These are phyloP conservation scores for Penicillium sp. DNA, from an alignment of 2,329 filamentous ascomycete species.

Conservation along the genomic window DNA sequence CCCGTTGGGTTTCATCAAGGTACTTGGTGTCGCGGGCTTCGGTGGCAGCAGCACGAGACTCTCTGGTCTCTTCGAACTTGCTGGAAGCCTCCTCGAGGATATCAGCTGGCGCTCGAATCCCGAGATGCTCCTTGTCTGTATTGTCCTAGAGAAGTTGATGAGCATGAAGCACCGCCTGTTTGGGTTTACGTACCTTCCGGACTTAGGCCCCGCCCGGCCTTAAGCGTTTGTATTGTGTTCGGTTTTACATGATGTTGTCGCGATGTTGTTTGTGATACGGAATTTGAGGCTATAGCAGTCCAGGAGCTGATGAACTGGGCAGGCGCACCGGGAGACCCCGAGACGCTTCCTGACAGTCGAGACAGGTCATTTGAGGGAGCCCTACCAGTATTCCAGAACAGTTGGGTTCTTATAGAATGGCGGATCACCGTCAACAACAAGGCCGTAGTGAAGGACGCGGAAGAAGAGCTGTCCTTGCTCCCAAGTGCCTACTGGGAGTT, in stretches of 20 bases:
- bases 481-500: too few relatives aligned
- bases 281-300: not conserved
- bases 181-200: too few relatives aligned
- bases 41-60: conserved; percentile 44
- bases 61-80: conserved; percentile 43
- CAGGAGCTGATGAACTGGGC: too few relatives aligned
- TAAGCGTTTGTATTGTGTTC: not conserved
- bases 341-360: too few relatives aligned
- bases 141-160: conserved; percentile 27
- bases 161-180: not conserved
- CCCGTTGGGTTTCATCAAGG: conserved; percentile 24
- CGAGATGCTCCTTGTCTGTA: conserved; percentile 37
- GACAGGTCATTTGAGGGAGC: too few relatives aligned
- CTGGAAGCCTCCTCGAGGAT: conserved; percentile 43
- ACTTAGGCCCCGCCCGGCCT: too few relatives aligned
- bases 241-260: not conserved
- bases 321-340: too few relatives aligned
- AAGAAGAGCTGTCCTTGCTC: too few relatives aligned
- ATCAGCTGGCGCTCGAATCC: conserved; percentile 46
- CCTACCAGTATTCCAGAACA: too few relatives aligned
- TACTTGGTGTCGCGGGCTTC: conserved; percentile 39
- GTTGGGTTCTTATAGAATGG: too few relatives aligned
- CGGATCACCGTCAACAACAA: too few relatives aligned
- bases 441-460: too few relatives aligned
- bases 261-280: not conserved